These are phyloP conservation scores for Begonia loranthoides DNA, from an alignment of 306 rosid species.

Conservation along the genomic window DNA sequence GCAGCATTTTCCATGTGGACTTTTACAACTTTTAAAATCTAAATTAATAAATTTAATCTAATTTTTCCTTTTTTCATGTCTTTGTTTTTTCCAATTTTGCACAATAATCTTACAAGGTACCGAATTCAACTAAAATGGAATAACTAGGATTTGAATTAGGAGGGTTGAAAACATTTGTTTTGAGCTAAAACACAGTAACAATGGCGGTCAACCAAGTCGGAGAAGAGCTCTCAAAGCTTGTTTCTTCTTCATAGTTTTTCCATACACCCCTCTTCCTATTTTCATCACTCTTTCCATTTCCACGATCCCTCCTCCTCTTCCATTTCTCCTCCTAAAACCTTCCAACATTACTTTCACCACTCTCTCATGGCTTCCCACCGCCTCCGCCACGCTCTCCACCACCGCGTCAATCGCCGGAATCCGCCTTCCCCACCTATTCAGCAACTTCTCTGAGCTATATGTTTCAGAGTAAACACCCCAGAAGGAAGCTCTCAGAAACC, in stretches of 20 bases:
- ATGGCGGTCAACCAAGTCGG: constrained; percentile 12
- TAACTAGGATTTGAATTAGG: too few species aligned
- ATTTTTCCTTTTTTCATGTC: too few species aligned
- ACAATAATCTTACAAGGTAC: too few species aligned
- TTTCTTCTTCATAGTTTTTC: constrained; percentile 57
- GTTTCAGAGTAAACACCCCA: constrained; percentile 46
- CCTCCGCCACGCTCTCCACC: constrained; percentile 44
- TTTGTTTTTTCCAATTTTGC: too few species aligned
- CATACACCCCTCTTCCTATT: constrained; percentile 57
- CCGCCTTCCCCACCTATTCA: constrained; percentile 67
- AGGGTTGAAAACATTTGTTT: too few species aligned
- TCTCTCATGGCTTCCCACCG: constrained; percentile 71
- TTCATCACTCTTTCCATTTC: constrained; percentile 46
- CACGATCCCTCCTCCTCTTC: constrained; percentile 16
- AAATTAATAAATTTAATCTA: too few species aligned
- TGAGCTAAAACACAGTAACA: background rate
- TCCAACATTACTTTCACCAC: constrained; percentile 37
- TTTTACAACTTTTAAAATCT: too few species aligned
- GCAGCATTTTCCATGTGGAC: too few species aligned
- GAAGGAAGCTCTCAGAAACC: constrained; percentile 57
- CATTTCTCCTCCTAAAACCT: constrained; percentile 28
- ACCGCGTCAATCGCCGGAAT: constrained; percentile 33
- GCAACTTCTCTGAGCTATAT: constrained; percentile 38
- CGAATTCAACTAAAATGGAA: too few species aligned
- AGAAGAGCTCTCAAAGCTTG: constrained; percentile 48